Base-by-base conservation (phyloP, 441 rosid genomes). In the Aquilaria agallochum region DNA sequence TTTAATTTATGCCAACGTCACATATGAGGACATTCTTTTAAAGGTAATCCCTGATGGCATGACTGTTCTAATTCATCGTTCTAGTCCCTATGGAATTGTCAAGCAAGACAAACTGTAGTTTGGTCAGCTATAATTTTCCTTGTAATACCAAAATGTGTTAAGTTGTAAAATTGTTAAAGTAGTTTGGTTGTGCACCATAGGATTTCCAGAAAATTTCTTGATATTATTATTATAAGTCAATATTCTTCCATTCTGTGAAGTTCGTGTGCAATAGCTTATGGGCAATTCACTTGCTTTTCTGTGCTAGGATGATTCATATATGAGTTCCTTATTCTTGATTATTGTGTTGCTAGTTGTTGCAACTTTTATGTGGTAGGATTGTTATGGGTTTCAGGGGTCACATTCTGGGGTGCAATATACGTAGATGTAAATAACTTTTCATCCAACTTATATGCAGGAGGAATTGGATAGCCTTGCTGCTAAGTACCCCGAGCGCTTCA, bases 1-100 rank as follows among this genome's bases (percentile, higher is more conserved):
- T 60, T 97, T 92, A 56, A 82, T 92, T 60, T 92, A 90, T 70
- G 98, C 96, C 66, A 92, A 92, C 59, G 96, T 90, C 59, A 74
- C 90, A 2, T 60, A 63, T 20, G 98, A 92, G 31, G 98, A 88
- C 84, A 88, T 88, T 84, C 92, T 87, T 70, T 71, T 93, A 36
- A 88, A 69, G 92, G 97, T 92, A 74, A 64, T 67, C 20, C 63
- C 2, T 33, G 33, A 36, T 63, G 32, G n/a, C 60, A 20, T 49
- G 34, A 31, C 33, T 56, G 48, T 32, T n/a, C 60, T 14, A 15
- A 20, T 60, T 34, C 3, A 34, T 50, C 30, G 11, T 45, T 54
- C 34, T 70, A 30, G 5, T 3, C 47, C 60, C 42, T 36, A 36
- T 2, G 42, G 3, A 1, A 36, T 36, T 36, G 5, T 36, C 42